phyloP scores from a whole-genome alignment of 2,329 filamentous ascomycete species.

The Parastagonospora nodorum region DNA sequence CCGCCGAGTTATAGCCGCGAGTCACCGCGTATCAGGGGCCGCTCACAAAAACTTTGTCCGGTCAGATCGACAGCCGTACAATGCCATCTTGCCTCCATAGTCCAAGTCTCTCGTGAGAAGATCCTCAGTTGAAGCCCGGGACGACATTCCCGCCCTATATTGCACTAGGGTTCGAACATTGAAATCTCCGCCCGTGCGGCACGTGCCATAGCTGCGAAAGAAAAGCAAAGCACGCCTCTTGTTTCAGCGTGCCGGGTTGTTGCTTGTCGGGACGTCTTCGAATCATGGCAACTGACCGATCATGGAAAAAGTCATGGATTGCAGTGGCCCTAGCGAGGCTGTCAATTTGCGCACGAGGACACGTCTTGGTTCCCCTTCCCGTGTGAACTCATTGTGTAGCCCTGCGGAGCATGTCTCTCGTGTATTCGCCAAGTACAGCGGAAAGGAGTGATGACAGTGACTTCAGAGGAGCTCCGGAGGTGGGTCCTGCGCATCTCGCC shows the following conservation, averaged over 20 bases:
- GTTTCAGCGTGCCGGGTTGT: slow-evolving; percentile 18
- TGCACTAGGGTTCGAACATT: slow-evolving; percentile 2
- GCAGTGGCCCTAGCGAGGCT: slow-evolving; percentile 3
- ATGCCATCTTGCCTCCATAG: background rate
- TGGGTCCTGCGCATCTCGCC: background rate
- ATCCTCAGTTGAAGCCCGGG: slow-evolving; percentile 7
- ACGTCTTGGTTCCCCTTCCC: slow-evolving; percentile 2
- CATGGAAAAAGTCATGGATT: background rate
- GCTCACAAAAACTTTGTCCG: background rate
- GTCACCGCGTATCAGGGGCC: slow-evolving; percentile 2
- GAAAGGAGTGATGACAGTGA: slow-evolving; percentile 2
- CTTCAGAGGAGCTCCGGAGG: background rate
- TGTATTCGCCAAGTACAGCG: slow-evolving; percentile 15
- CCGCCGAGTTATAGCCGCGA: slow-evolving; percentile 11
- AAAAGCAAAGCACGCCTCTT: slow-evolving; percentile 12
- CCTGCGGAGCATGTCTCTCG: slow-evolving; percentile 4
- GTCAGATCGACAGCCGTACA: background rate
- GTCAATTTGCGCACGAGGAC: background rate
- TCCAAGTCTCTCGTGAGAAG: background rate
- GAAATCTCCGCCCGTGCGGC: slow-evolving; percentile 19
- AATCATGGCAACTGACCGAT: slow-evolving; percentile 4
- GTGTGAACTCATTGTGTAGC: slow-evolving; percentile 1
- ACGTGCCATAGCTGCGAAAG: slow-evolving; percentile 13
- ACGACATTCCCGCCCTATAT: slow-evolving; percentile 12
- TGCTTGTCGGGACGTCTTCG: slow-evolving; percentile 6